Evolutionary conservation across 208 protist genomes (phyloP).

Genomic region (Trypanosoma boissoni): DNA sequence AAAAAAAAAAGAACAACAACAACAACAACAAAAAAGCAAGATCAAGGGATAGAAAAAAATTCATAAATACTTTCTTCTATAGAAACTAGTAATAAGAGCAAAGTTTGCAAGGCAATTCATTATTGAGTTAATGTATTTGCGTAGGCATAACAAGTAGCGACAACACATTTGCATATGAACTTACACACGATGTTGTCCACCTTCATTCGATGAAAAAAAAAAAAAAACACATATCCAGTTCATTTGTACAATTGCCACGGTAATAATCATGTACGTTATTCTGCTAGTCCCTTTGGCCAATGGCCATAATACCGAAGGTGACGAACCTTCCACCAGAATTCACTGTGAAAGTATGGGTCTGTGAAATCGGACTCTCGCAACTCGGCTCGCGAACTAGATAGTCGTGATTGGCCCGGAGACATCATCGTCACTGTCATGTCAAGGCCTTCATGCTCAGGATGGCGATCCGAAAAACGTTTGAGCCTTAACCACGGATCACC

Average conservation of each 20-base stretch:
- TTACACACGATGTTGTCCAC: too few species aligned
- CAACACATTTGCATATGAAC: too few species aligned
- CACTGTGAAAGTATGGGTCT: slow-evolving; percentile 84
- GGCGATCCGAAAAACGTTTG: slow-evolving; percentile 79
- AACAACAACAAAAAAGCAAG: slow-evolving; percentile 1
- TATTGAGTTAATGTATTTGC: not conserved
- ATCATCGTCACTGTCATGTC: slow-evolving; percentile 72
- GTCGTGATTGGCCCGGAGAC: slow-evolving; percentile 75
- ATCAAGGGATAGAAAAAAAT: slow-evolving; percentile 10
- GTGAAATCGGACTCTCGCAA: slow-evolving; percentile 85
- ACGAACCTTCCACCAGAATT: slow-evolving; percentile 88
- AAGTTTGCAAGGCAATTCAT: not conserved
- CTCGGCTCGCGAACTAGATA: slow-evolving; percentile 72
- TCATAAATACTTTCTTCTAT: too few species aligned
- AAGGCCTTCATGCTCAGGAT: slow-evolving; percentile 81
- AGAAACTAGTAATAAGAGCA: not conserved
- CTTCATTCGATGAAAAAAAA: not conserved
- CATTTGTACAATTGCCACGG: not conserved
- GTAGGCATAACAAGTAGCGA: too few species aligned
- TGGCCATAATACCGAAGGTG: slow-evolving; percentile 86
- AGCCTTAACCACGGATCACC: slow-evolving; percentile 64
- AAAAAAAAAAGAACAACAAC: slow-evolving; percentile 6
- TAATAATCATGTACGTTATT: slow-evolving; percentile 30
- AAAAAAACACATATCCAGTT: not conserved
- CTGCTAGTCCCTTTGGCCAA: slow-evolving; percentile 82